phyloP scores from a whole-genome alignment of 2,329 filamentous ascomycete genomes.

The Hypocrella siamensis region DNA sequence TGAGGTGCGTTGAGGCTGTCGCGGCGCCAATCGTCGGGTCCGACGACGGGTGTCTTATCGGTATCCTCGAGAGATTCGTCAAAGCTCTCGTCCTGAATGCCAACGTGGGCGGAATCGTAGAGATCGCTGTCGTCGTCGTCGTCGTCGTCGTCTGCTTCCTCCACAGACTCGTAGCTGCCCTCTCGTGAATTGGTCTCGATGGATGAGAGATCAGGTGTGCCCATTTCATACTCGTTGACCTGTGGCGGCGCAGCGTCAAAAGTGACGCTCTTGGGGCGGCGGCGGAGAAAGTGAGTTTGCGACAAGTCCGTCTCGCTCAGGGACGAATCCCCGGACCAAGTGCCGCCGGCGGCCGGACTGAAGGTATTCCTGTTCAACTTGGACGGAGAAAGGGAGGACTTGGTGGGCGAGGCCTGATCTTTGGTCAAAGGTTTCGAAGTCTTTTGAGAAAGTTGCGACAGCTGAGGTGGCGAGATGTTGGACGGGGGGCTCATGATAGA shows the following conservation, averaged over 20 bases:
- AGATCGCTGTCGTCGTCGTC: conserved; percentile 46
- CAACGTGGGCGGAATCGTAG: conserved; percentile 35
- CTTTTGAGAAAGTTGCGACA: conserved; percentile 6
- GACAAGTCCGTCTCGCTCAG: conserved; percentile 43
- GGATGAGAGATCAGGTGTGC: conserved; percentile 89
- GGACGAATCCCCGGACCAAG: conserved; percentile 52
- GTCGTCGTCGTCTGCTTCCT: conserved; percentile 46
- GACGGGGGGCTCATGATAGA: conserved; percentile 16
- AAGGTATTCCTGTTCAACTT: conserved; percentile 54
- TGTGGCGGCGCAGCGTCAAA: conserved; percentile 89
- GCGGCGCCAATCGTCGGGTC: conserved; percentile 90
- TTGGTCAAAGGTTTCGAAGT: conserved; percentile 44
- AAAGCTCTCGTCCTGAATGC: conserved; percentile 65
- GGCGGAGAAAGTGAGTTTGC: conserved; percentile 53
- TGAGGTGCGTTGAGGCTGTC: conserved; percentile 32
- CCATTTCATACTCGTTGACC: conserved; percentile 96
- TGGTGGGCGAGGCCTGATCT: conserved; percentile 64
- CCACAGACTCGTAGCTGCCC: conserved; percentile 79
- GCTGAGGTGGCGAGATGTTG: conserved; percentile 8
- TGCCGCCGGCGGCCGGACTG: conserved; percentile 49
- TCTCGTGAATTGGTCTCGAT: conserved; percentile 80
- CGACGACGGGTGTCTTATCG: conserved; percentile 94
- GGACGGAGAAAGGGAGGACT: conserved; percentile 66
- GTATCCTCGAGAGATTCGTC: conserved; percentile 91
- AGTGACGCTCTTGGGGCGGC: conserved; percentile 91